Percentiles rank a stretch among this genome's conserved stretches.
Conservation (phyloP, 2,329 filamentous ascomycete genomes). For the Byssoonygena ceratinophila region DNA sequence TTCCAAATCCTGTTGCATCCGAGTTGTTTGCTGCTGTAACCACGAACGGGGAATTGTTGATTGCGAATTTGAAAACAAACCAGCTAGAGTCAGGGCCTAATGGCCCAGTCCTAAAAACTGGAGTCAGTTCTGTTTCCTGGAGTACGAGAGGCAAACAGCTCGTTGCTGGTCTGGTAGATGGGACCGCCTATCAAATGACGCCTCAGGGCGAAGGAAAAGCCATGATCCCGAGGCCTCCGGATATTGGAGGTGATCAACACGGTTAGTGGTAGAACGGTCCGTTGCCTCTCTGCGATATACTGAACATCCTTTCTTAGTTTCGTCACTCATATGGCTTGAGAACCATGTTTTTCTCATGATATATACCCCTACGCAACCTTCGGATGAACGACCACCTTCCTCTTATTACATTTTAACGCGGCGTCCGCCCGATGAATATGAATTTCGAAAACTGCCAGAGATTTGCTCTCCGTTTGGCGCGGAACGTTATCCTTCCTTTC, state of each 20-base stretch:
- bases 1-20: slow-evolving; percentile 63
- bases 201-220: slow-evolving; percentile 67
- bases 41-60: slow-evolving; percentile 64
- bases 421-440: slow-evolving; percentile 43
- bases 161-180: slow-evolving; percentile 72
- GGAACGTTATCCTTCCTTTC: slow-evolving; percentile 57
- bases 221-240: slow-evolving; percentile 65
- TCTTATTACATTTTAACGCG: slow-evolving; percentile 72
- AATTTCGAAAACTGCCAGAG: slow-evolving; percentile 63
- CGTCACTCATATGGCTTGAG: slow-evolving; percentile 76
- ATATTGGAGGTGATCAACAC: slow-evolving; percentile 52
- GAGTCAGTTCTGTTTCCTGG: slow-evolving; percentile 80
- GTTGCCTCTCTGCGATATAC: neutral
- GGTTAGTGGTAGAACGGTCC: slow-evolving; percentile 42
- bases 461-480: slow-evolving; percentile 62
- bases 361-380: slow-evolving; percentile 51
- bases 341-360: slow-evolving; percentile 74
- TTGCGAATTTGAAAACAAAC: slow-evolving; percentile 66
- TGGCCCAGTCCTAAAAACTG: slow-evolving; percentile 57
- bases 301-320: slow-evolving; percentile 42
- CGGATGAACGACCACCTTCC: slow-evolving; percentile 50
- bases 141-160: slow-evolving; percentile 89
- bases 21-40: slow-evolving; percentile 68
- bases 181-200: slow-evolving; percentile 71
- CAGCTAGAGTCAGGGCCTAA: slow-evolving; percentile 48